Evolutionary conservation across 2,329 filamentous ascomycete genomes (phyloP).

Genomic region (Sporothrix humicola): DNA sequence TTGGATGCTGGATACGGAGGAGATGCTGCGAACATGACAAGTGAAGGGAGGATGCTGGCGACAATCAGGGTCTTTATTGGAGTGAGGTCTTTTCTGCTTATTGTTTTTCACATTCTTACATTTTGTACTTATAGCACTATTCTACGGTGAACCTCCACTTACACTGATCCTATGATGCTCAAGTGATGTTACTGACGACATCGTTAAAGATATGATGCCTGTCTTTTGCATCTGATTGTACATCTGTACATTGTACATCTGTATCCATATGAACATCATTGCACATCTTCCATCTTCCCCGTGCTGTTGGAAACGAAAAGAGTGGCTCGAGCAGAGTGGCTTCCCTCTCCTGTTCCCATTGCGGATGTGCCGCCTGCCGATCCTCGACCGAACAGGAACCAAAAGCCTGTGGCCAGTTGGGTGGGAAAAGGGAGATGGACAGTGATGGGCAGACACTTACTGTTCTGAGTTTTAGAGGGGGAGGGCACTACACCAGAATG

Average conservation of each 20-base stretch:
- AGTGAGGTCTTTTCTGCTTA: too few species aligned
- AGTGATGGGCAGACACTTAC: not conserved
- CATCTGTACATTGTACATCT: not conserved
- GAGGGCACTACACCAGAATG: not conserved
- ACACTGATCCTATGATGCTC: not conserved
- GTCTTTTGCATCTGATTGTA: constrained; percentile 8
- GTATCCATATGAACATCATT: not conserved
- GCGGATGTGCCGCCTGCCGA: constrained; percentile 19
- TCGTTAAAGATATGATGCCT: not conserved
- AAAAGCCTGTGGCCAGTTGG: constrained; percentile 9
- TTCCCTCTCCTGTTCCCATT: not conserved
- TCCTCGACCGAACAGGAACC: constrained; percentile 26
- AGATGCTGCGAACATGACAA: not conserved
- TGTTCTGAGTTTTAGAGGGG: not conserved
- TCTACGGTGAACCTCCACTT: too few species aligned
- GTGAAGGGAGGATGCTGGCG: not conserved
- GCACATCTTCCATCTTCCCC: constrained; percentile 10
- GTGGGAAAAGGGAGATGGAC: not conserved
- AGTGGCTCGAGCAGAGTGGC: too few species aligned
- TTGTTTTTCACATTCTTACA: not conserved
- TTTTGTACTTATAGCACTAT: not conserved
- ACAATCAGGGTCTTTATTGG: constrained; percentile 1
- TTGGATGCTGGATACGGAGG: not conserved
- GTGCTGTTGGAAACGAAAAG: not conserved
- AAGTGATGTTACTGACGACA: not conserved